These are phyloP conservation scores for Annulohypoxylon truncatum DNA, from an alignment of 2,329 filamentous ascomycete species.

Conservation along the genomic window DNA sequence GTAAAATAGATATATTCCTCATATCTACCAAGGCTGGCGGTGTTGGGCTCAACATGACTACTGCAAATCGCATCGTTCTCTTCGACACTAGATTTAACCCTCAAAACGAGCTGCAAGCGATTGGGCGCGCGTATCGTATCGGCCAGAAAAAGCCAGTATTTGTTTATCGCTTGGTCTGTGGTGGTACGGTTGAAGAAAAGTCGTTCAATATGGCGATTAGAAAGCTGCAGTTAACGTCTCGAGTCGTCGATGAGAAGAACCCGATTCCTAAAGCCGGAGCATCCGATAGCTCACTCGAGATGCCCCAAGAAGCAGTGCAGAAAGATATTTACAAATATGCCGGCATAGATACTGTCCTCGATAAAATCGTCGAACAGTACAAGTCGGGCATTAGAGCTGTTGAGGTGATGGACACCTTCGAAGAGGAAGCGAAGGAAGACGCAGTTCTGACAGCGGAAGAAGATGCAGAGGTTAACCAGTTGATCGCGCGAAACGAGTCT, in stretches of 20 bases:
- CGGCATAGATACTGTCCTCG: slow-evolving; percentile 73
- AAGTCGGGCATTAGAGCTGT: slow-evolving; percentile 64
- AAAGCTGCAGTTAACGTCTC: slow-evolving; percentile 82
- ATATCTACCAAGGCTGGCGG: slow-evolving; percentile 88
- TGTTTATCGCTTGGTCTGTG: slow-evolving; percentile 84
- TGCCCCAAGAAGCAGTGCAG: slow-evolving; percentile 63
- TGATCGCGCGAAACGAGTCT: slow-evolving; percentile 46
- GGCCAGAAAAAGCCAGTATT: slow-evolving; percentile 84
- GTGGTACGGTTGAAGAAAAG: slow-evolving; percentile 81
- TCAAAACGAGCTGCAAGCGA: slow-evolving; percentile 83
- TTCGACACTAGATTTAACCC: slow-evolving; percentile 89
- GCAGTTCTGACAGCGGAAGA: slow-evolving; percentile 69
- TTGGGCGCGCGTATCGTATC: slow-evolving; percentile 86
- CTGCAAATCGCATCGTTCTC: slow-evolving; percentile 87
- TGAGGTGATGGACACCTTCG: slow-evolving; percentile 77
- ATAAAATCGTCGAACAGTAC: slow-evolving; percentile 56
- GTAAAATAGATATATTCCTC: slow-evolving; percentile 71
- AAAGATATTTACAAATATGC: slow-evolving; percentile 63
- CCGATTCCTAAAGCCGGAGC: slow-evolving; percentile 73
- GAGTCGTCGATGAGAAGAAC: slow-evolving; percentile 87
- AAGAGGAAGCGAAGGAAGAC: slow-evolving; percentile 73
- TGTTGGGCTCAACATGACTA: slow-evolving; percentile 83
- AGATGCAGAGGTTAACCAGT: slow-evolving; percentile 61
- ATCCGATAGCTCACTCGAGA: slow-evolving; percentile 67
- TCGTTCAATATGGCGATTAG: slow-evolving; percentile 81